Percentiles rank a stretch among this genome's conserved stretches.
Evolutionary conservation across 176 grass and related monocot genomes (phyloP).

Genomic region (Zea mays): Zm-B73-REFERENCE-NAM-5.0 NC_050104.1:101559501-101560000

Average conservation of each 20-base stretch:
- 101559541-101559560: conserved; percentile 58
- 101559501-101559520: conserved; percentile 42
- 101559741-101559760: conserved; percentile 61
- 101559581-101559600: conserved; percentile 23
- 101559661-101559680: conserved; percentile 40
- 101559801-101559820: conserved; percentile 44
- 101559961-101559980: conserved; percentile 56
- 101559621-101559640: conserved; percentile 32
- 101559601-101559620: conserved; percentile 23
- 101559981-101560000: conserved; percentile 40
- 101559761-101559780: conserved; percentile 46
- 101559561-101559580: conserved; percentile 55
- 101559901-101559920: conserved; percentile 36
- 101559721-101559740: conserved; percentile 50
- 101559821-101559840: conserved; percentile 41
- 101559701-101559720: conserved; percentile 47
- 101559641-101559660: conserved; percentile 34
- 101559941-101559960: conserved; percentile 88
- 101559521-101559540: conserved; percentile 52
- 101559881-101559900: conserved; percentile 42
- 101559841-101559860: conserved; percentile 33
- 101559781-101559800: conserved; percentile 40
- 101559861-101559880: conserved; percentile 46
- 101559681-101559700: conserved; percentile 47
- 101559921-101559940: conserved; percentile 50